These are phyloP conservation scores for Wickerhamomyces bisporus DNA, from an alignment of 805 yeast species.

Conservation along the genomic window DNA sequence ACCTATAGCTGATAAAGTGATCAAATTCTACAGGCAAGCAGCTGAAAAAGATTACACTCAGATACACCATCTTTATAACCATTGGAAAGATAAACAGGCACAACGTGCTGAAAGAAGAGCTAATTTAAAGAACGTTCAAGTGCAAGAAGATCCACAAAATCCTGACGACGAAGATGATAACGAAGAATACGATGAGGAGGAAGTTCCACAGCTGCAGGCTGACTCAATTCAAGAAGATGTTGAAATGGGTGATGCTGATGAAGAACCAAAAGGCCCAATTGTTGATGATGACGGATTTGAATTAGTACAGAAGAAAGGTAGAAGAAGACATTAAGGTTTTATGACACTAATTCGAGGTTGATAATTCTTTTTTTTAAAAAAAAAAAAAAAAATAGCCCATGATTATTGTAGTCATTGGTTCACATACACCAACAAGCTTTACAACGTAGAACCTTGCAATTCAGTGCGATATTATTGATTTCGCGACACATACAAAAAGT, in stretches of 20 bases:
- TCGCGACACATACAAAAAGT: no score
- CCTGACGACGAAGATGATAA: constrained; percentile 52
- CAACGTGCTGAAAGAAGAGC: constrained; percentile 25
- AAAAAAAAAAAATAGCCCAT: no score
- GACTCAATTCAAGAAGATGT: constrained; percentile 30
- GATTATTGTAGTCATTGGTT: no score
- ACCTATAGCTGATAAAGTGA: constrained; percentile 60
- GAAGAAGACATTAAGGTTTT: constrained; percentile 31
- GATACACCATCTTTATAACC: constrained; percentile 55
- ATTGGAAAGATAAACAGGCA: constrained; percentile 52
- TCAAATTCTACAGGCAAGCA: constrained; percentile 65
- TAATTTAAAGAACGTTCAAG: constrained; percentile 32
- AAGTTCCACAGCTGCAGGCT: constrained; percentile 19
- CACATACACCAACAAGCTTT: no score
- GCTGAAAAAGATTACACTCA: constrained; percentile 42
- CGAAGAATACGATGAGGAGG: constrained; percentile 22
- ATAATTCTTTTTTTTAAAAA: no score
- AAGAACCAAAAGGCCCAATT: constrained; percentile 47
- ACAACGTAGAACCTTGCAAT: no score
- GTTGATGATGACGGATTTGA: constrained; percentile 96
- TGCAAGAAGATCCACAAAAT: constrained; percentile 58
- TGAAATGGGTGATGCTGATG: constrained; percentile 32
- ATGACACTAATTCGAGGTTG: no score
- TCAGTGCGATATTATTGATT: no score
- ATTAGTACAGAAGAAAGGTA: constrained; percentile 71